Percentiles rank a stretch among this genome's conserved stretches.
Evolutionary conservation across 1,139 yeast genomes (phyloP).

Genomic region (Wickerhamiella infanticola): DNA sequence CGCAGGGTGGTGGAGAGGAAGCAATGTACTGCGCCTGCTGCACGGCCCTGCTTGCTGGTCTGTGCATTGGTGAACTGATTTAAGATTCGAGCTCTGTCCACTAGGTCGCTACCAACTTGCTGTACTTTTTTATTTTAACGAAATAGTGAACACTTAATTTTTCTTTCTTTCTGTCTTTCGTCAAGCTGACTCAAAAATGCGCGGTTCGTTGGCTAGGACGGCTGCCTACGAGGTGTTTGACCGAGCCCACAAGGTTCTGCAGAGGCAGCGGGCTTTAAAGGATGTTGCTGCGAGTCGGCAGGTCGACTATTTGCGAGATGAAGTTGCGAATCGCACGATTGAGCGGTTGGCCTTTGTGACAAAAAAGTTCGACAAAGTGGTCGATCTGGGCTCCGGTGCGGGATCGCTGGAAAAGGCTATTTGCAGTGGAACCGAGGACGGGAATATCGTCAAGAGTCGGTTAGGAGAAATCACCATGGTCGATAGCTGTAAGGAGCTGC

Average conservation of each 20-base stretch:
- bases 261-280: conserved; percentile 38
- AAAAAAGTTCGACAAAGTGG: conserved; percentile 40
- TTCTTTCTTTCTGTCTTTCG: background rate
- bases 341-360: conserved; percentile 65
- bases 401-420: conserved; percentile 40
- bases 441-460: conserved; percentile 34
- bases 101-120: too few species aligned
- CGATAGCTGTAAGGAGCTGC: conserved; percentile 42
- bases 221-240: conserved; percentile 43
- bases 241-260: conserved; percentile 41
- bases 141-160: background rate
- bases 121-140: too few species aligned
- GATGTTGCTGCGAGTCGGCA: conserved; percentile 34
- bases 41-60: background rate
- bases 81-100: too few species aligned
- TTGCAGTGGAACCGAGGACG: conserved; percentile 29
- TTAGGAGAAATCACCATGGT: conserved; percentile 48
- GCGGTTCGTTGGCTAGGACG: background rate
- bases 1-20: conserved; percentile 13
- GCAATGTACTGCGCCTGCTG: conserved; percentile 17
- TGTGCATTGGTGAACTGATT: background rate
- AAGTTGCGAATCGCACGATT: conserved; percentile 54
- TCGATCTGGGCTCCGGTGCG: conserved; percentile 63
- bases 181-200: background rate
- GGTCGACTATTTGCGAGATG: conserved; percentile 65